Evolutionary conservation across 495 filamentous ascomycete genomes (phyloP), one percentile per base, ranked within the genome.

Genomic region (Jackrogersella minutella): DNA sequence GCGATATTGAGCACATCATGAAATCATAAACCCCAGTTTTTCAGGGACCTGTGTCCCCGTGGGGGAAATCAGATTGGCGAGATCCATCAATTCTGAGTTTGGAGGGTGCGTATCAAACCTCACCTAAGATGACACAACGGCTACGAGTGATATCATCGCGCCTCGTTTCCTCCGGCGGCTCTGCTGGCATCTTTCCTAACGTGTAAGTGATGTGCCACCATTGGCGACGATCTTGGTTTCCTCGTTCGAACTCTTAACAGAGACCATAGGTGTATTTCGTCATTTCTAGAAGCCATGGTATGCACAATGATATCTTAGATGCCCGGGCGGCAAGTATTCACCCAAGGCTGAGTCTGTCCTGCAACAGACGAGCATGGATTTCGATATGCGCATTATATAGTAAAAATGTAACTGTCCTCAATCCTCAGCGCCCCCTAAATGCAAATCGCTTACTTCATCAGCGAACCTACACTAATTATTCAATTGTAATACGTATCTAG

Each of bases 21-120:
- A 72, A 70, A 74, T 74, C 72, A 72, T 65, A 31, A 22, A 55
- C 26, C 33, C 66, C 59, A 21, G 43, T 65, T 61, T 69, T 69
- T 24, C 53, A 59, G 66, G 49, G 58, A 11, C 53, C 10, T 43
- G 53, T 40, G 28, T 30, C 14, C 13, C 39, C 16, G 6, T n/a
- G 10, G 37, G 31, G 11, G 40, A 14, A 51, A 64, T 50, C 40
- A 41, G 41, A 40, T n/a, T 41, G 53, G 21, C 17, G 26, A 30
- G 21, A 36, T 46, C 28, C 39, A 16, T 17, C 47, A 55, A 44
- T 39, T 51, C 5, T 14, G 16, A 63, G 5, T 60, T 64, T 44
- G 40, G 24, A 37, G 28, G 39, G 19, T 43, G 36, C 34, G 13
- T 36, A 14, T 53, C 10, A n/a, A 40, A 55, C 16, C 3, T 30